phyloP scores from a whole-genome alignment of 2,329 filamentous ascomycete species.

The Chaetomiaceae sp. region DNA sequence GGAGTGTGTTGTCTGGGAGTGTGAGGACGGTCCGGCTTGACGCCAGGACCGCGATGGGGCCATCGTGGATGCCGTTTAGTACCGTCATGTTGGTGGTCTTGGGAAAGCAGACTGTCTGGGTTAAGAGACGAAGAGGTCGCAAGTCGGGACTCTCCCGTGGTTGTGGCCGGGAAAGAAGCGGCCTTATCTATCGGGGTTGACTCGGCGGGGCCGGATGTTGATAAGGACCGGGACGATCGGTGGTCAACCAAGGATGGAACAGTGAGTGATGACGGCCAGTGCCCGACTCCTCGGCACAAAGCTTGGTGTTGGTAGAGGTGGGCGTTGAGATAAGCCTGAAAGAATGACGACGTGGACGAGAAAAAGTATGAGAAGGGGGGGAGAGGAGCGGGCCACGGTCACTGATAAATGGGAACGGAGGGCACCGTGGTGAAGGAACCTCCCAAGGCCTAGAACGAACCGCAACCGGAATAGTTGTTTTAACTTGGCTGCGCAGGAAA shows the following conservation, averaged over 20 bases:
- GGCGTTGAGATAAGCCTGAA: too few species aligned
- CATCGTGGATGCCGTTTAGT: conserved; percentile 26
- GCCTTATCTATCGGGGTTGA: not conserved
- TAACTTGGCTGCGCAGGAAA: too few species aligned
- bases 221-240: not conserved
- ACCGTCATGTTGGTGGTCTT: conserved; percentile 33
- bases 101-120: not conserved
- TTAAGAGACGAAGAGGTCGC: not conserved
- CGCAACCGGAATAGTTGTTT: too few species aligned
- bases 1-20: conserved; percentile 55
- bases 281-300: too few species aligned
- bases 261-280: too few species aligned
- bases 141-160: too few species aligned
- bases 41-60: conserved; percentile 65
- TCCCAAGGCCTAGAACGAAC: not conserved
- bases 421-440: not conserved
- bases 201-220: not conserved
- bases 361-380: not conserved
- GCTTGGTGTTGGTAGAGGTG: not conserved
- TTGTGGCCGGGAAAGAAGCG: not conserved
- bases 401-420: not conserved
- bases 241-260: not conserved
- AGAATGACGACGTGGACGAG: not conserved
- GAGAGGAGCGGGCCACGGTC: not conserved
- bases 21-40: conserved; percentile 80